Evolutionary conservation across 2,329 filamentous ascomycete species (phyloP).

Genomic region (Neonectria punicea): DNA sequence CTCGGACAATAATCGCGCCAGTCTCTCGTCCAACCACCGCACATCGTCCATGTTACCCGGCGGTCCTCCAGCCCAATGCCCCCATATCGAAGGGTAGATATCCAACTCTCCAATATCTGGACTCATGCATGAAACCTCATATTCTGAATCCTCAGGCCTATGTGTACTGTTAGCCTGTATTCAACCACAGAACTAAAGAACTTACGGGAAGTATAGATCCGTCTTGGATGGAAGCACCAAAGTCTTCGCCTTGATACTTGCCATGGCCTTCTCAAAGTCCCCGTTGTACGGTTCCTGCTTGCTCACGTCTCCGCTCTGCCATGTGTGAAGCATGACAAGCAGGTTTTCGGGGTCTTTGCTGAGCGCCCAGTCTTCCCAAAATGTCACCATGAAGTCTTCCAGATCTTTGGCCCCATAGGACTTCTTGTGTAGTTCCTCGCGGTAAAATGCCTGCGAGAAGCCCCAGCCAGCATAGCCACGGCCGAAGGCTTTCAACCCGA

Average conservation of each 20-base stretch:
- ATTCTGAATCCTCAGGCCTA: slow-evolving; percentile 77
- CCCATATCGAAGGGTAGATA: slow-evolving; percentile 55
- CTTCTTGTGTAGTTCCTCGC: slow-evolving; percentile 74
- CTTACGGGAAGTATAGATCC: slow-evolving; percentile 78
- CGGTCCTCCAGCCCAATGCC: slow-evolving; percentile 72
- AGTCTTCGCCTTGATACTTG: slow-evolving; percentile 75
- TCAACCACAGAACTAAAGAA: rapidly evolving
- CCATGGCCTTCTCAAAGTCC: slow-evolving; percentile 73
- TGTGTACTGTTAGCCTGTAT: neutral
- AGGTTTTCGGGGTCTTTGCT: slow-evolving; percentile 81
- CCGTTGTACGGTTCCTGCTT: slow-evolving; percentile 75
- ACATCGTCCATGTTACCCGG: slow-evolving; percentile 77
- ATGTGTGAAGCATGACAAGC: slow-evolving; percentile 79
- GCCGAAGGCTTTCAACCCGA: slow-evolving; percentile 73
- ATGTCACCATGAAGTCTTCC: slow-evolving; percentile 78
- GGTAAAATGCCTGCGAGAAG: slow-evolving; percentile 82
- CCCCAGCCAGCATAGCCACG: slow-evolving; percentile 85
- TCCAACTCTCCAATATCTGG: slow-evolving; percentile 48
- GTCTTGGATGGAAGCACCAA: slow-evolving; percentile 78
- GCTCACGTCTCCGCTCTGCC: slow-evolving; percentile 79
- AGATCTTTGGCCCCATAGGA: slow-evolving; percentile 72
- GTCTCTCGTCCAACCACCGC: slow-evolving; percentile 72
- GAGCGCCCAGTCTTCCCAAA: slow-evolving; percentile 81
- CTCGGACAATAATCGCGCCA: slow-evolving; percentile 32
- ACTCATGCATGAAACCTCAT: slow-evolving; percentile 69